Evolutionary conservation across 441 rosid species (phyloP).

Genomic region (Jatropha podagrica): DNA sequence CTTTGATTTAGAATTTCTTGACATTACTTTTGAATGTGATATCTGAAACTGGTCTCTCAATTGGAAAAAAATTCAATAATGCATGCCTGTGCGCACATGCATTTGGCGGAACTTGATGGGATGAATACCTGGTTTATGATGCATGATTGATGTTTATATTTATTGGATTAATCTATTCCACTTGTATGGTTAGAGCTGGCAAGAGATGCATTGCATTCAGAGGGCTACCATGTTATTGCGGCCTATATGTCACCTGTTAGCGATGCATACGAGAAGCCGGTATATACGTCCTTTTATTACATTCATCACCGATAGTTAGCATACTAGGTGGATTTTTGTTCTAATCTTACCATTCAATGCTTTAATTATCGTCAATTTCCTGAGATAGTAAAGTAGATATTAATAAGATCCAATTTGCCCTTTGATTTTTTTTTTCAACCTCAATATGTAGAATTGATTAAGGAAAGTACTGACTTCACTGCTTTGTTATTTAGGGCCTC

Average conservation of each 20-base stretch:
- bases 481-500: conserved; percentile 56
- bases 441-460: neutral
- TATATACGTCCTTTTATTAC: conserved; percentile 19
- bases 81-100: neutral
- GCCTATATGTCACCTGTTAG: conserved; percentile 92
- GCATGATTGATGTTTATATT: neutral
- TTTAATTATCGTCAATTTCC: neutral
- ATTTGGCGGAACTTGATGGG: neutral
- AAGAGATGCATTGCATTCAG: conserved; percentile 62
- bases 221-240: conserved; percentile 75
- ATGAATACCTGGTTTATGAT: neutral
- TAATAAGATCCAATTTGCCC: neutral
- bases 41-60: neutral
- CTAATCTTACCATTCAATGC: neutral
- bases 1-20: neutral
- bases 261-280: conserved; percentile 83
- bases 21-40: neutral
- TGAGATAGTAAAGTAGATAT: neutral
- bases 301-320: neutral
- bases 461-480: conserved; percentile 5
- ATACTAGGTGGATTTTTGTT: neutral
- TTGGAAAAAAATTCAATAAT: neutral
- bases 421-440: neutral
- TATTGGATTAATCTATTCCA: neutral
- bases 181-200: conserved; percentile 66